Evolutionary conservation across 202 grass and related monocot genomes (phyloP).

Genomic region (Zizania palustris): DNA sequence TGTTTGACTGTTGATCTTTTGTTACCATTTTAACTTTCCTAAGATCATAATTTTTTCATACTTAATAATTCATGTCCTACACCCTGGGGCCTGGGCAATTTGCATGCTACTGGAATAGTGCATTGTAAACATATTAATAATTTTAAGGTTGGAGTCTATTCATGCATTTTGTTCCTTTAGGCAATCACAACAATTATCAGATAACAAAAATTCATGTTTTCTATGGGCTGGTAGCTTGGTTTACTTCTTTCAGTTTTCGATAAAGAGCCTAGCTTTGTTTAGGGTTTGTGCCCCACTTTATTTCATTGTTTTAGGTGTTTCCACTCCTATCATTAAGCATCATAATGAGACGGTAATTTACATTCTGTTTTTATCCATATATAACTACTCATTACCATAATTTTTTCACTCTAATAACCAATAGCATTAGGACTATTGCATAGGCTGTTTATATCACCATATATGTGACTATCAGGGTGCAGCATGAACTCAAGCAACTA

Average conservation of each 20-base stretch:
- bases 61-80: background rate
- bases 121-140: too few relatives aligned
- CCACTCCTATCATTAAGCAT: background rate
- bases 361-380: background rate
- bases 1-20: background rate
- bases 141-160: background rate
- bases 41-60: background rate
- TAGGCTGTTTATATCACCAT: background rate
- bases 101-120: background rate
- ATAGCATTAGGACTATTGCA: background rate
- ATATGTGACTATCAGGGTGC: background rate
- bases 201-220: background rate
- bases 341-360: background rate
- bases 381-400: background rate
- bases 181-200: background rate
- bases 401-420: background rate
- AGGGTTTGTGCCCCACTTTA: constrained; percentile 1
- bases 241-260: background rate
- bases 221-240: background rate
- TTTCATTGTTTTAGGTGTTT: background rate
- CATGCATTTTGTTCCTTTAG: background rate
- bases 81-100: background rate
- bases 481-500: background rate
- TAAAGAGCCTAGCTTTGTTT: background rate
- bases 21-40: background rate